These are phyloP conservation scores for Penicillium polonicum DNA, from an alignment of 2,329 filamentous ascomycete species.

Conservation along the genomic window DNA sequence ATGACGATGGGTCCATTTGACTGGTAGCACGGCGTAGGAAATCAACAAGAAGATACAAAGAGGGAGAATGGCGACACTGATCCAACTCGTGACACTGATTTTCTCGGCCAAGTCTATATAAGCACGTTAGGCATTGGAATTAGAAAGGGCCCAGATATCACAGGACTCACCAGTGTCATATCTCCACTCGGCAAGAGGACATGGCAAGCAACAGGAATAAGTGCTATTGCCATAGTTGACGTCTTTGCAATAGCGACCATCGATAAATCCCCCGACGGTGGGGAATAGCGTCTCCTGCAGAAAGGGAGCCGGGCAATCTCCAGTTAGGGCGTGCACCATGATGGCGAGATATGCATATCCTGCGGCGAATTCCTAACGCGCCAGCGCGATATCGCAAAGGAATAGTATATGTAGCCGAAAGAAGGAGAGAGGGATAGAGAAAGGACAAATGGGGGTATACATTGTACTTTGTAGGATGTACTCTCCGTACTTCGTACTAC, in stretches of 20 bases:
- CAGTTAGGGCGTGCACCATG: constrained; percentile 34
- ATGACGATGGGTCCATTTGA: constrained; percentile 86
- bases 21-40: constrained; percentile 76
- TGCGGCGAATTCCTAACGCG: constrained; percentile 19
- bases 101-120: constrained; percentile 53
- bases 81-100: constrained; percentile 71
- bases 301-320: constrained; percentile 68
- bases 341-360: constrained; percentile 21
- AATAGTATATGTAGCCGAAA: neutral
- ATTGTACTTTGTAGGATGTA: neutral
- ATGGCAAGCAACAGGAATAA: constrained; percentile 80
- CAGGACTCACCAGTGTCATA: constrained; percentile 55
- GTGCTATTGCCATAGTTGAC: constrained; percentile 45
- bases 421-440: neutral
- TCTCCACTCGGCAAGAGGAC: constrained; percentile 77
- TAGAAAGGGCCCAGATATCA: neutral
- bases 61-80: constrained; percentile 71
- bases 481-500: neutral
- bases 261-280: constrained; percentile 59
- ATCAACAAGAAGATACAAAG: constrained; percentile 73
- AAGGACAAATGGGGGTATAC: neutral
- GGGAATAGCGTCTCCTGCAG: constrained; percentile 63
- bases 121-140: constrained; percentile 10
- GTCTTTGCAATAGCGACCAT: constrained; percentile 60
- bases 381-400: constrained; percentile 21